Percentiles rank a stretch among this genome's conserved stretches.
phyloP scores from a whole-genome alignment of 305 asterid genomes.

The Fraxinus baroniana region DNA sequence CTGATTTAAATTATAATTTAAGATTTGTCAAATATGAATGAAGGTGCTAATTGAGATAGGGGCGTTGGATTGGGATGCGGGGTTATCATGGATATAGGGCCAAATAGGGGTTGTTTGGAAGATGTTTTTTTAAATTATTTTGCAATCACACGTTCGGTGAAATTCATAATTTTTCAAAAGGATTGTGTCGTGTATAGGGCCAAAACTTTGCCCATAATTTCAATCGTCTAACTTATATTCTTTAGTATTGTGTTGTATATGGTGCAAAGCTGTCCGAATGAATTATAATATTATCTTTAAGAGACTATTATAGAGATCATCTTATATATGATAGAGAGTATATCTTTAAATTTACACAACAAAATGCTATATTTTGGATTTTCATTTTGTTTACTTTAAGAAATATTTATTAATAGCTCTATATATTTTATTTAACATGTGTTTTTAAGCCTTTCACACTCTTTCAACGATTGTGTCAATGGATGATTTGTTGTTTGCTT shows the following conservation, averaged over 20 bases:
- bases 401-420: no score
- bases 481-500: background rate
- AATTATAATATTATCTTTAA: no score
- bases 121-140: background rate
- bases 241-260: background rate
- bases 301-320: background rate
- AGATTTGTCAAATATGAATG: background rate
- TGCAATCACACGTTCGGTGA: background rate
- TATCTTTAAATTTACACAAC: no score
- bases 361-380: no score
- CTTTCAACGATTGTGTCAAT: background rate
- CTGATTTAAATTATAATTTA: no score
- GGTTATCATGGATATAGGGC: background rate
- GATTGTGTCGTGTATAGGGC: background rate
- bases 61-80: background rate
- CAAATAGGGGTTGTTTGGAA: background rate
- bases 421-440: background rate
- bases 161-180: background rate
- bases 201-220: background rate
- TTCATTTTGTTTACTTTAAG: no score
- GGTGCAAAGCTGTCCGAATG: background rate
- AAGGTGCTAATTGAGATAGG: background rate
- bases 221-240: background rate
- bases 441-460: background rate
- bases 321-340: no score